Percentiles rank a stretch among this genome's conserved stretches.
Evolutionary conservation across 208 protist species (phyloP).

Genomic region (Lotmaria passim): DNA sequence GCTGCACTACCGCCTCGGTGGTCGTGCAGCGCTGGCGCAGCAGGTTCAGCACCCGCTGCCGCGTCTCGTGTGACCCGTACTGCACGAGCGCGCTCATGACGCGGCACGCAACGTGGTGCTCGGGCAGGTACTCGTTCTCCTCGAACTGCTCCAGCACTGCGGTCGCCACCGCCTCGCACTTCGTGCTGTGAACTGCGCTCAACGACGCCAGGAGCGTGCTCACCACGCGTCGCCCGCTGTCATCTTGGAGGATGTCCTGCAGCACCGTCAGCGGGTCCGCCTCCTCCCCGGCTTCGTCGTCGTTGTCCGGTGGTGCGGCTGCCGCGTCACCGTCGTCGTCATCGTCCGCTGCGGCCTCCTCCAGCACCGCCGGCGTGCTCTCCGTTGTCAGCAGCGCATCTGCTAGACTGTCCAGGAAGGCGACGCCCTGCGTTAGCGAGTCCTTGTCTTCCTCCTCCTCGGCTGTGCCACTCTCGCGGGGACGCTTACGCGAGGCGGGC

Average conservation of each 20-base stretch:
- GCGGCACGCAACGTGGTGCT: slow-evolving; percentile 85
- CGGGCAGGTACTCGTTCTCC: slow-evolving; percentile 73
- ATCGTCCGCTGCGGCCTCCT: slow-evolving; percentile 26
- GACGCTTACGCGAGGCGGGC: slow-evolving; percentile 45
- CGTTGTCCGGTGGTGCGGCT: slow-evolving; percentile 32
- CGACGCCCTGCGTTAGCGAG: slow-evolving; percentile 17
- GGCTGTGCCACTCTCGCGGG: slow-evolving; percentile 33
- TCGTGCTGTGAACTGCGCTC: slow-evolving; percentile 33
- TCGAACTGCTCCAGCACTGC: slow-evolving; percentile 78
- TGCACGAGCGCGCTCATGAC: slow-evolving; percentile 81
- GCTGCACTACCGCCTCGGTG: slow-evolving; percentile 43
- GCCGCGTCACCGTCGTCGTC: slow-evolving; percentile 40
- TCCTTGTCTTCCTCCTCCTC: slow-evolving; percentile 4
- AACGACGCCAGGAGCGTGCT: slow-evolving; percentile 72
- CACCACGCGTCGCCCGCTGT: slow-evolving; percentile 77
- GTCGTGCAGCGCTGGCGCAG: slow-evolving; percentile 67
- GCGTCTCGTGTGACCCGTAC: slow-evolving; percentile 50
- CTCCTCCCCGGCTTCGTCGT: slow-evolving; percentile 43
- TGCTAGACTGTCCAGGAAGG: slow-evolving; percentile 46
- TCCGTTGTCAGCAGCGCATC: slow-evolving; percentile 61
- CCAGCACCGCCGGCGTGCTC: slow-evolving; percentile 43
- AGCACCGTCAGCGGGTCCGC: slow-evolving; percentile 66
- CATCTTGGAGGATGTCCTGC: slow-evolving; percentile 78
- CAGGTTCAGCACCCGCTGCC: slow-evolving; percentile 63
- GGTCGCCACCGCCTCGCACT: slow-evolving; percentile 53